phyloP scores from a whole-genome alignment of 495 filamentous ascomycete species.

The Talaromyces stipitatus region DNA sequence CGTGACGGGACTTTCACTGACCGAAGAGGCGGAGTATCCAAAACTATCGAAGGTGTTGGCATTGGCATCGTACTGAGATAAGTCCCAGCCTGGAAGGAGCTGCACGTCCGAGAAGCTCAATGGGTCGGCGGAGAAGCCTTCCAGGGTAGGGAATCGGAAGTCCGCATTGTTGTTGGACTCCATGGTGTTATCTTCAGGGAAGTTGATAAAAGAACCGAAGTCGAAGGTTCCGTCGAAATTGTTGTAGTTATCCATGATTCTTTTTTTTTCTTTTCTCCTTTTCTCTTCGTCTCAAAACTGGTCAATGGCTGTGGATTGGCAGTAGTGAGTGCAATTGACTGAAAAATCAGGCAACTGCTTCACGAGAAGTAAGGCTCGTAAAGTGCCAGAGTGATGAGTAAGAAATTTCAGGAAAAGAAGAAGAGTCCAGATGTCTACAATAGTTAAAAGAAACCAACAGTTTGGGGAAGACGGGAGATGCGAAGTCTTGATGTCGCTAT shows the following conservation, averaged over 20 bases:
- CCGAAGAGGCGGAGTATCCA: neutral
- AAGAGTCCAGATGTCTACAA: neutral
- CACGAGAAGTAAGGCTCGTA: neutral
- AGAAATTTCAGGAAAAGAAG: neutral
- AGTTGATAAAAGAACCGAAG: conserved; percentile 19
- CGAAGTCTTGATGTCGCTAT: neutral
- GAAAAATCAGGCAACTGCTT: neutral
- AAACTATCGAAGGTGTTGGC: neutral
- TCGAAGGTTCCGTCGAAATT: conserved; percentile 35
- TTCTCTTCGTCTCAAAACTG: neutral
- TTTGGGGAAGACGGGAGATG: neutral
- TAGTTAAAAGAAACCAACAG: neutral
- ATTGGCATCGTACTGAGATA: neutral
- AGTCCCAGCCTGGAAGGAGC: neutral
- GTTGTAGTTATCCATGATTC: conserved; percentile 15
- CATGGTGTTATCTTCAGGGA: conserved; percentile 12
- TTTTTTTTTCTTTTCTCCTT: neutral
- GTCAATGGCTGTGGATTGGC: neutral
- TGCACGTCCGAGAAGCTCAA: conserved; percentile 10
- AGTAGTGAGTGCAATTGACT: neutral
- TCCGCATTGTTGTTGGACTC: conserved; percentile 10
- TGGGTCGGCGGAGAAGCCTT: conserved; percentile 12
- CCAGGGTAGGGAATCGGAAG: neutral
- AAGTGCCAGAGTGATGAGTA: neutral
- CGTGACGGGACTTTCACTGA: neutral